Percentiles rank a stretch among this genome's conserved stretches.
Conservation (phyloP, 1,284 basidiomycete species). For the Testicularia cyperi region DNA sequence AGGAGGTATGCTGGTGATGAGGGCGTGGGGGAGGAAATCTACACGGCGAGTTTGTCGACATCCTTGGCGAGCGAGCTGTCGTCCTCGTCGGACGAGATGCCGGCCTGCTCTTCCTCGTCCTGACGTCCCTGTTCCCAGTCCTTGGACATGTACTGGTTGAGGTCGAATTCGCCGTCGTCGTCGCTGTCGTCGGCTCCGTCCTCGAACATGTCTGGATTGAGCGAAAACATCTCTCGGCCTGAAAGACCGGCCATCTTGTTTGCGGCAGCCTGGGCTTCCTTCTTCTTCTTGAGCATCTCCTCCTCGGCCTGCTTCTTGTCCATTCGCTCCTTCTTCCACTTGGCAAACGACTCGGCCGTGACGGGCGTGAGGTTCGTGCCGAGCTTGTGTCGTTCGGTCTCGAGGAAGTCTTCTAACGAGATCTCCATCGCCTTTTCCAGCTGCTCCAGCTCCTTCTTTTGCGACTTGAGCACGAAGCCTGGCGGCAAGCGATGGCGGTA, state of each 20-base stretch:
- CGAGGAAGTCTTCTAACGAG: slow-evolving; percentile 93
- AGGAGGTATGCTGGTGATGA: too few relatives aligned
- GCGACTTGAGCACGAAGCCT: slow-evolving; percentile 79
- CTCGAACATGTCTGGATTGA: slow-evolving; percentile 92
- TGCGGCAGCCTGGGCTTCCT: slow-evolving; percentile 78
- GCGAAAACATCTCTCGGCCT: slow-evolving; percentile 87
- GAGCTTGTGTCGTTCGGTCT: slow-evolving; percentile 86
- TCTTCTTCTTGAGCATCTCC: slow-evolving; percentile 84
- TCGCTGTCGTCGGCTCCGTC: slow-evolving; percentile 68
- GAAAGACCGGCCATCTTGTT: slow-evolving; percentile 93
- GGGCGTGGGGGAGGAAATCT: too few relatives aligned
- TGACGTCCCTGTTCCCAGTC: slow-evolving; percentile 53
- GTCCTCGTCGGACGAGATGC: slow-evolving; percentile 22
- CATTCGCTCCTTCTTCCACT: slow-evolving; percentile 75
- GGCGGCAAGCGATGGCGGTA: slow-evolving; percentile 94
- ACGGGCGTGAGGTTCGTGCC: slow-evolving; percentile 79
- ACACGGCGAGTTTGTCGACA: slow-evolving; percentile 9
- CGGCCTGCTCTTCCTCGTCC: slow-evolving; percentile 31
- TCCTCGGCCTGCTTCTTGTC: slow-evolving; percentile 74
- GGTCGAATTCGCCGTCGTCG: slow-evolving; percentile 46
- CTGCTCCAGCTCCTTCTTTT: slow-evolving; percentile 67
- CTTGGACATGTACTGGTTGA: slow-evolving; percentile 49
- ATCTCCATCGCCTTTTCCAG: slow-evolving; percentile 81
- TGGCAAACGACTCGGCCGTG: slow-evolving; percentile 86
- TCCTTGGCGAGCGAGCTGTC: slow-evolving; percentile 8